These are phyloP conservation scores for Aureobasidium sp. DNA, from an alignment of 2,329 filamentous ascomycete species.

Conservation along the genomic window DNA sequence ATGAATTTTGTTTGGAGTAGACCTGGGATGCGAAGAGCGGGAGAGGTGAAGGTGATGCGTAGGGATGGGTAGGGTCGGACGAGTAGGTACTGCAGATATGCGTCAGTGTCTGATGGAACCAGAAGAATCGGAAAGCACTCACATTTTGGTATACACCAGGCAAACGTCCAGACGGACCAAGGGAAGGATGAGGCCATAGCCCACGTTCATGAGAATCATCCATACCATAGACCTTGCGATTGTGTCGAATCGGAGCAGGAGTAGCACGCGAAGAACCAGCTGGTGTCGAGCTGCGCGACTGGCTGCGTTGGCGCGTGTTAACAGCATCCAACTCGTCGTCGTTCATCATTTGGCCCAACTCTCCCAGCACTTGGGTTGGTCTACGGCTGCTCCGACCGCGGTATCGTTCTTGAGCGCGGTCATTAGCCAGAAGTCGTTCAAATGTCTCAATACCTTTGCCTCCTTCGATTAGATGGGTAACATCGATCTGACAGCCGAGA, in stretches of 20 bases:
- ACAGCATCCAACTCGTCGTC: slow-evolving; percentile 28
- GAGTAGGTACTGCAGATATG: slow-evolving; percentile 48
- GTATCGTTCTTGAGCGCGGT: slow-evolving; percentile 24
- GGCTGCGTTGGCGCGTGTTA: slow-evolving; percentile 20
- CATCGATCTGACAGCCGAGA: slow-evolving; percentile 35
- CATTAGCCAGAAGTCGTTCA: slow-evolving; percentile 27
- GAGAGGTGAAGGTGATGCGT: slow-evolving; percentile 62
- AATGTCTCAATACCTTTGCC: slow-evolving; percentile 33
- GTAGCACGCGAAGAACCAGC: slow-evolving; percentile 14
- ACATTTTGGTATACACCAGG: slow-evolving; percentile 34
- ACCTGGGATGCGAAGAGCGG: slow-evolving; percentile 58
- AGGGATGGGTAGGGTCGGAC: slow-evolving; percentile 59
- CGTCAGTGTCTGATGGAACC: neutral
- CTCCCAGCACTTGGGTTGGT: slow-evolving; percentile 23
- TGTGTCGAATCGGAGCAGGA: neutral
- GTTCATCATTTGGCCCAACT: slow-evolving; percentile 26
- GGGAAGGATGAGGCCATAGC: slow-evolving; percentile 26
- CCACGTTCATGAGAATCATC: slow-evolving; percentile 24
- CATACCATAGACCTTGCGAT: slow-evolving; percentile 26
- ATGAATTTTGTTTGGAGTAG: slow-evolving; percentile 48
- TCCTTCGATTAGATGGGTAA: slow-evolving; percentile 30
- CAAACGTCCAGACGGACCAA: slow-evolving; percentile 29
- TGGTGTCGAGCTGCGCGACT: slow-evolving; percentile 16
- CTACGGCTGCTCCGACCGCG: slow-evolving; percentile 20
- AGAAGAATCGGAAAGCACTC: slow-evolving; percentile 1